These are phyloP conservation scores for Debaryomyces prosopidis DNA, from an alignment of 805 yeast genomes.

Conservation along the genomic window DNA sequence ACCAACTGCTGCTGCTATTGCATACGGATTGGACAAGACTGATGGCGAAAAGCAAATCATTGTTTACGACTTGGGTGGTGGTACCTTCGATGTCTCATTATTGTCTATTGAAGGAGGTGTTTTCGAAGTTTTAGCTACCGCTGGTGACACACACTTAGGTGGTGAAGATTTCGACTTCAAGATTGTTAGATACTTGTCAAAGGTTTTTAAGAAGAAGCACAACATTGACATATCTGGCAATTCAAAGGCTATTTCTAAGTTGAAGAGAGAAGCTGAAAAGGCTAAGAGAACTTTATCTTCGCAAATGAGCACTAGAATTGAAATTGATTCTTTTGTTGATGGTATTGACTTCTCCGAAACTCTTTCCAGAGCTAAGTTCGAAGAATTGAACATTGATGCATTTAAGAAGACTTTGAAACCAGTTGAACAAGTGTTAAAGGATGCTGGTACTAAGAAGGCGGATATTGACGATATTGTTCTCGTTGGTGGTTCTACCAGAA, in stretches of 20 bases:
- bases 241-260: conserved; percentile 44
- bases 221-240: conserved; percentile 41
- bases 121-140: conserved; percentile 48
- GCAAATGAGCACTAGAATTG: conserved; percentile 42
- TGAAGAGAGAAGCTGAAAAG: conserved; percentile 50
- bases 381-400: conserved; percentile 46
- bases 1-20: conserved; percentile 80
- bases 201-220: conserved; percentile 47
- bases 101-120: conserved; percentile 54
- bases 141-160: conserved; percentile 54
- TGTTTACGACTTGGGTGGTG: conserved; percentile 52
- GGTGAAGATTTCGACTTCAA: conserved; percentile 52
- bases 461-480: conserved; percentile 48
- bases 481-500: conserved; percentile 53
- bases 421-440: conserved; percentile 47
- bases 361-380: conserved; percentile 48
- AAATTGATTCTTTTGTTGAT: conserved; percentile 49
- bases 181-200: conserved; percentile 42
- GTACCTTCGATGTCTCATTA: conserved; percentile 78
- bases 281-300: conserved; percentile 50
- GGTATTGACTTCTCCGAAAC: conserved; percentile 50
- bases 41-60: conserved; percentile 54
- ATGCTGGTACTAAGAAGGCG: conserved; percentile 45
- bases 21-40: conserved; percentile 47
- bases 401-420: conserved; percentile 49